phyloP scores from a whole-genome alignment of 805 yeast species.

The Nakazawaea laoshanensis region DNA sequence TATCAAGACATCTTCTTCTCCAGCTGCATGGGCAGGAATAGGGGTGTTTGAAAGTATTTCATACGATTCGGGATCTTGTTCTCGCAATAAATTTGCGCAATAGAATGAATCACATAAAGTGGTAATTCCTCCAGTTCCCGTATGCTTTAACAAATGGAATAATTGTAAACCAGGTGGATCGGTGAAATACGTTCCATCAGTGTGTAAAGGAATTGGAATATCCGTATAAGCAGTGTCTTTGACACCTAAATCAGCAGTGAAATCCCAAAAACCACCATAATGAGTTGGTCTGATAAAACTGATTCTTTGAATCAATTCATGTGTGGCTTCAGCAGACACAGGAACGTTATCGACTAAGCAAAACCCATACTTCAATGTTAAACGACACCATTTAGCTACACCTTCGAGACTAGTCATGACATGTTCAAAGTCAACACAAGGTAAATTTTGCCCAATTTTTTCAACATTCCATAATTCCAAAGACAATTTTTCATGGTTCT shows the following conservation, averaged over 20 bases:
- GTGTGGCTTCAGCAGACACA: slow-evolving; percentile 48
- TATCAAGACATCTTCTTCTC: slow-evolving; percentile 54
- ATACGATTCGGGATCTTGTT: slow-evolving; percentile 40
- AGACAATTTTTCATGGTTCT: slow-evolving; percentile 21
- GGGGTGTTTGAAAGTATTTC: slow-evolving; percentile 38
- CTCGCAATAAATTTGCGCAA: slow-evolving; percentile 42
- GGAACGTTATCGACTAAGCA: slow-evolving; percentile 56
- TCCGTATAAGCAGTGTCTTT: slow-evolving; percentile 69
- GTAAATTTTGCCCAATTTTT: slow-evolving; percentile 29
- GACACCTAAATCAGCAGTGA: slow-evolving; percentile 58
- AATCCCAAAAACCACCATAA: slow-evolving; percentile 78
- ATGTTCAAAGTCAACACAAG: slow-evolving; percentile 37
- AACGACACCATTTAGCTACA: slow-evolving; percentile 45
- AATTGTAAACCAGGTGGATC: slow-evolving; percentile 67
- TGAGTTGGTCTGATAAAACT: slow-evolving; percentile 61
- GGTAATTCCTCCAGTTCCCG: slow-evolving; percentile 60
- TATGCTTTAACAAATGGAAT: slow-evolving; percentile 54
- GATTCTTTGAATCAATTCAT: slow-evolving; percentile 45
- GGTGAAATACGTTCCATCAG: slow-evolving; percentile 71
- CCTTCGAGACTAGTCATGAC: slow-evolving; percentile 36
- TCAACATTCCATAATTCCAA: slow-evolving; percentile 36
- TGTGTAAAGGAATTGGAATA: slow-evolving; percentile 53
- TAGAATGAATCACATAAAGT: slow-evolving; percentile 60
- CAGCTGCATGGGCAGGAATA: slow-evolving; percentile 69
- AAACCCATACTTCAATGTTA: slow-evolving; percentile 51